Base-by-base conservation (phyloP, 306 rosid species). In the Inga laurina region DNA sequence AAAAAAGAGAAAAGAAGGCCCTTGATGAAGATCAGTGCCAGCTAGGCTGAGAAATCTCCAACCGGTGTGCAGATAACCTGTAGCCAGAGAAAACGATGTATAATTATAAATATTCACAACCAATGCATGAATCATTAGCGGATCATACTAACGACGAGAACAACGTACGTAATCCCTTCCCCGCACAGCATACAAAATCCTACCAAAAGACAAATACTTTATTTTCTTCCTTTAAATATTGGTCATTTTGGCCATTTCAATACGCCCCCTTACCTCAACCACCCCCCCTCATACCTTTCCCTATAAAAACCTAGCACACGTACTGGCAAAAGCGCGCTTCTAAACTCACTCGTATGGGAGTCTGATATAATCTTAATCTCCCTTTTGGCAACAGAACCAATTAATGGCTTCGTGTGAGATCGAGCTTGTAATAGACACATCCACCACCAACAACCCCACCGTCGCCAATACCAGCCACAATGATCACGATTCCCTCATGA, bases 391-490 rank as follows among this genome's bases (percentile, higher is more conserved):
- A 14, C 82, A 81, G n/a, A 72, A 56, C 78, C 74, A 54, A 39
- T 39, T 39, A 39, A 37, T 37, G 65, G 39, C 67, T 11, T 5
- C 9, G 73, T 51, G 79, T 7, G 79, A 86, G 80, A 77, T 81
- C 73, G 82, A 87, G 59, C 34, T 84, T 35, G 90, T 84, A 12
- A 76, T 89, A 35, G 88, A 82, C 45, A 5, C 75, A 30, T 11
- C 49, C 48, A 30, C 51, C 57, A 5, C 84, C 59, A 19, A 14
- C 57, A 8, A 1, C 51, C n/a, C 49, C 64, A 4, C 56, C 32
- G 22, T 44, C 45, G 19, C 27, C 74, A 14, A 39, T 37, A 61
- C 5, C 27, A 57, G 7, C 74, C n/a, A 59, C 2, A 15, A 66
- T 34, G 8, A 66, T 43, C 39, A 16, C 14, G 54, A 85, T 74